These are phyloP conservation scores for Trichophyton rubrum DNA, from an alignment of 2,329 filamentous ascomycete species.

Conservation along the genomic window DNA sequence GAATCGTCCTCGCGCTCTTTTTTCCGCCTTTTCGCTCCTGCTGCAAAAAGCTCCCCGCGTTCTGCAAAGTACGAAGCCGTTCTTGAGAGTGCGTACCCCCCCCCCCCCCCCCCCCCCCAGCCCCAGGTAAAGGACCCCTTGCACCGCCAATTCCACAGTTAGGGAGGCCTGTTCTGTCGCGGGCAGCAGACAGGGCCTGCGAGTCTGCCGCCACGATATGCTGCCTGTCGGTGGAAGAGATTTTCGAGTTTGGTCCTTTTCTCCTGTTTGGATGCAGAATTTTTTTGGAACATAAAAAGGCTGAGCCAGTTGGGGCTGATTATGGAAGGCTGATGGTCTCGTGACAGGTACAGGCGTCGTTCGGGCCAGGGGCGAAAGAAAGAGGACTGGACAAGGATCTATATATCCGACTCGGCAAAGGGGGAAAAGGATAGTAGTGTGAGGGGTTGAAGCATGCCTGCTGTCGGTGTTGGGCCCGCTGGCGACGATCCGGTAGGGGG, in stretches of 20 bases:
- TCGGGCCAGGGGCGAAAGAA: conserved; percentile 14
- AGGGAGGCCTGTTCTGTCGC: neutral
- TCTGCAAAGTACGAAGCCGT: conserved; percentile 16
- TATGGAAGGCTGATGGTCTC: conserved; percentile 13
- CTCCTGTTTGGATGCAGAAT: neutral
- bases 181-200: neutral
- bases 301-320: conserved; percentile 5
- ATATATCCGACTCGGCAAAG: neutral
- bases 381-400: neutral
- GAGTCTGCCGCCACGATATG: neutral
- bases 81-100: conserved; percentile 11
- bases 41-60: conserved; percentile 9
- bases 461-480: conserved; percentile 42
- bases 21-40: conserved; percentile 1
- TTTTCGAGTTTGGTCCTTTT: neutral
- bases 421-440: neutral
- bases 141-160: neutral
- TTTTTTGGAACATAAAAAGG: neutral
- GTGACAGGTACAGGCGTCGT: conserved; percentile 11
- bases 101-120: conserved; percentile 1
- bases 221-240: neutral
- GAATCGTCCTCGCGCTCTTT: neutral
- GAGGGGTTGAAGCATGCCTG: conserved; percentile 45
- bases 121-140: neutral
- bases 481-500: conserved; percentile 57